Percentiles rank a stretch among this genome's conserved stretches.
phyloP scores from a whole-genome alignment of 257 asterid genomes.

The Solanum habrochaites region DNA sequence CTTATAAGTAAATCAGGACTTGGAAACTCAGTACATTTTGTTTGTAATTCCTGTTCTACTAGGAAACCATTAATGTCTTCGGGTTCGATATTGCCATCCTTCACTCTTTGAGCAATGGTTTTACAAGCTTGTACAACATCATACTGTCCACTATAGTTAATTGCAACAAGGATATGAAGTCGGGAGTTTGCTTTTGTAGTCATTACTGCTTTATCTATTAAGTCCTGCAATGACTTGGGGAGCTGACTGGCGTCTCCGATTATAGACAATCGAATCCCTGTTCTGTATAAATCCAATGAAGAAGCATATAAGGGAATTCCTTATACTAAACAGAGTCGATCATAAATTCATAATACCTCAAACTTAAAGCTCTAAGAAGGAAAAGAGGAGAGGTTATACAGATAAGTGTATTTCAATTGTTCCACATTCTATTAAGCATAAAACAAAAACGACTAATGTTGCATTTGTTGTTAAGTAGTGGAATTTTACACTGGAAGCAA shows the following conservation, averaged over 20 bases:
- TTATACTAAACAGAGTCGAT: background rate
- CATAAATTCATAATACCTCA: background rate
- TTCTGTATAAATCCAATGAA: conserved; percentile 22
- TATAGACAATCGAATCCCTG: conserved; percentile 33
- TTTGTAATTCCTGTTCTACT: conserved; percentile 41
- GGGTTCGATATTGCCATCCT: conserved; percentile 38
- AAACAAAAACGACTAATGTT: too few relatives aligned
- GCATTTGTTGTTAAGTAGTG: too few relatives aligned
- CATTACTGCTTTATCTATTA: conserved; percentile 10
- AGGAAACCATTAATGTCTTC: conserved; percentile 25
- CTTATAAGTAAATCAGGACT: conserved; percentile 49
- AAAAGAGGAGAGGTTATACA: background rate
- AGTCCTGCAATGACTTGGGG: conserved; percentile 18
- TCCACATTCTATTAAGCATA: too few relatives aligned
- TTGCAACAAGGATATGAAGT: conserved; percentile 44
- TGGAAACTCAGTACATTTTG: conserved; percentile 38
- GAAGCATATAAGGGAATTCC: background rate
- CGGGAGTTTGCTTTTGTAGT: conserved; percentile 25
- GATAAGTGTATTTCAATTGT: too few relatives aligned
- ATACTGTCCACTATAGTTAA: conserved; percentile 38
- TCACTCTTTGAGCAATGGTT: conserved; percentile 34
- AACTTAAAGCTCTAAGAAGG: background rate
- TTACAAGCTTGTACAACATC: conserved; percentile 41
- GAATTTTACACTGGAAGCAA: too few relatives aligned
- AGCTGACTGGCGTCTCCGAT: conserved; percentile 49